Percentiles rank a stretch among this genome's conserved stretches.
Conservation (phyloP, 352 stramenopile genomes). For the Pythium vanterpoolii region DNA sequence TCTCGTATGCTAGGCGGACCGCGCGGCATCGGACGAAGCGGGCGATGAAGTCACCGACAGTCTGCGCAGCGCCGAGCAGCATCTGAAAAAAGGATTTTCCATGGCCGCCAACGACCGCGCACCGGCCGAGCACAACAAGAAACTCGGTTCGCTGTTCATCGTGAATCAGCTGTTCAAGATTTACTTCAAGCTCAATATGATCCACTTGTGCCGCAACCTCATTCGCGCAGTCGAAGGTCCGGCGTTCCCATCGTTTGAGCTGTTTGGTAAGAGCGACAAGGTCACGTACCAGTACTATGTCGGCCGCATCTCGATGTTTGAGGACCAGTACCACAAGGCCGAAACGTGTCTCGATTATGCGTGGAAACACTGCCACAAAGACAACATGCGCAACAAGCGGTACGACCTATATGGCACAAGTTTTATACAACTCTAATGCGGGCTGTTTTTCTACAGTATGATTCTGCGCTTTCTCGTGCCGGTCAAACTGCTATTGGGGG, state of each 20-base stretch:
- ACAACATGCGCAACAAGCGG: slow-evolving; percentile 88
- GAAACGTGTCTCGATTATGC: slow-evolving; percentile 93
- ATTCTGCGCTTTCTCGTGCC: slow-evolving; percentile 95
- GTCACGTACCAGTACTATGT: slow-evolving; percentile 96
- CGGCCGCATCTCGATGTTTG: slow-evolving; percentile 95
- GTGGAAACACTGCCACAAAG: slow-evolving; percentile 89
- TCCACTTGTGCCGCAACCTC: slow-evolving; percentile 94
- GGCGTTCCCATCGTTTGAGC: slow-evolving; percentile 74
- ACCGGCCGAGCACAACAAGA: slow-evolving; percentile 78
- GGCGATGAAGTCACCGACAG: slow-evolving; percentile 78
- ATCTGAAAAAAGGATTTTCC: slow-evolving; percentile 84
- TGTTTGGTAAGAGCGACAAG: slow-evolving; percentile 84
- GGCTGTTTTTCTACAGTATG: slow-evolving; percentile 36
- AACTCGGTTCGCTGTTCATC: slow-evolving; percentile 86
- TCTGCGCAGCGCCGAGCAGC: slow-evolving; percentile 76
- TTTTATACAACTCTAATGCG: too few species aligned
- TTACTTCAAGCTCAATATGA: slow-evolving; percentile 95
- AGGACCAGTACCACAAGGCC: slow-evolving; percentile 95
- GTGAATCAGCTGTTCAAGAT: slow-evolving; percentile 97
- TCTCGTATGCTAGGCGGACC: slow-evolving; percentile 44
- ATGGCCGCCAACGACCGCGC: slow-evolving; percentile 84
- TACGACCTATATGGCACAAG: too few species aligned
- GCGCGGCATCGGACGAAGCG: slow-evolving; percentile 51
- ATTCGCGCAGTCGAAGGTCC: slow-evolving; percentile 82
- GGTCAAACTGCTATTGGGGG: slow-evolving; percentile 91